These are phyloP conservation scores for Mrakia frigida DNA, from an alignment of 768 basidiomycete genomes.

Conservation along the genomic window DNA sequence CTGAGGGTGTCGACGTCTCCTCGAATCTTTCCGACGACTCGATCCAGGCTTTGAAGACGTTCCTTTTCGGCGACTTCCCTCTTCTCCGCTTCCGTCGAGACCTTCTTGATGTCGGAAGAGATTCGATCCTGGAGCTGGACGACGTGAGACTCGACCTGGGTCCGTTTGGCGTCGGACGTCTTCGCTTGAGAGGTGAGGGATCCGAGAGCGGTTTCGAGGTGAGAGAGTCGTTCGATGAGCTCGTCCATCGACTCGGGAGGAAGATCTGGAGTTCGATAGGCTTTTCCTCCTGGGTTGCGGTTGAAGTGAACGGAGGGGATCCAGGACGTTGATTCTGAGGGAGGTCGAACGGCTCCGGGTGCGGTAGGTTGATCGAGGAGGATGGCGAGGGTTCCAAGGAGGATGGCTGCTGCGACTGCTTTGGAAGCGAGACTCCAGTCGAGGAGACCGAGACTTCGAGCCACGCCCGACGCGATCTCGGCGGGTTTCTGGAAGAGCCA, in stretches of 20 bases:
- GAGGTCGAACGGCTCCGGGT: slow-evolving; percentile 16
- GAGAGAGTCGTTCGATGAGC: slow-evolving; percentile 39
- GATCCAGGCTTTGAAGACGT: slow-evolving; percentile 31
- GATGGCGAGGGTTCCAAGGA: slow-evolving; percentile 13
- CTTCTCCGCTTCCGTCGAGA: not conserved
- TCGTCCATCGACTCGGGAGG: slow-evolving; percentile 42
- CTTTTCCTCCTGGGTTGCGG: not conserved
- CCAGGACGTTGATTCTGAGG: slow-evolving; percentile 22
- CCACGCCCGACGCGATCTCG: not conserved
- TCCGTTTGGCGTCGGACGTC: slow-evolving; percentile 23
- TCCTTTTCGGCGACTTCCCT: slow-evolving; percentile 6
- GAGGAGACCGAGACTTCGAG: not conserved
- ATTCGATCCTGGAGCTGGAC: slow-evolving; percentile 29
- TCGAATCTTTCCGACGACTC: slow-evolving; percentile 21
- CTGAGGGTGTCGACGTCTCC: slow-evolving; percentile 20
- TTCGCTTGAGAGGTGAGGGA: slow-evolving; percentile 35
- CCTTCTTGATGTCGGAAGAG: slow-evolving; percentile 21
- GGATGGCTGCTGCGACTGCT: not conserved
- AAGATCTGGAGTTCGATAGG: slow-evolving; percentile 27
- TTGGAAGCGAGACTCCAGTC: slow-evolving; percentile 16
- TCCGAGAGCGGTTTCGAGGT: slow-evolving; percentile 39
- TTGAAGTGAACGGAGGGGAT: slow-evolving; percentile 20
- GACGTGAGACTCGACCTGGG: slow-evolving; percentile 25
- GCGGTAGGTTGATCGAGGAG: slow-evolving; percentile 10
- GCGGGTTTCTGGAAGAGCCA: slow-evolving; percentile 11